Percentiles rank a stretch among this genome's conserved stretches.
These are phyloP conservation scores for Trichoderma asperellum DNA, from an alignment of 2,329 filamentous ascomycete species.

Conservation along the genomic window DNA sequence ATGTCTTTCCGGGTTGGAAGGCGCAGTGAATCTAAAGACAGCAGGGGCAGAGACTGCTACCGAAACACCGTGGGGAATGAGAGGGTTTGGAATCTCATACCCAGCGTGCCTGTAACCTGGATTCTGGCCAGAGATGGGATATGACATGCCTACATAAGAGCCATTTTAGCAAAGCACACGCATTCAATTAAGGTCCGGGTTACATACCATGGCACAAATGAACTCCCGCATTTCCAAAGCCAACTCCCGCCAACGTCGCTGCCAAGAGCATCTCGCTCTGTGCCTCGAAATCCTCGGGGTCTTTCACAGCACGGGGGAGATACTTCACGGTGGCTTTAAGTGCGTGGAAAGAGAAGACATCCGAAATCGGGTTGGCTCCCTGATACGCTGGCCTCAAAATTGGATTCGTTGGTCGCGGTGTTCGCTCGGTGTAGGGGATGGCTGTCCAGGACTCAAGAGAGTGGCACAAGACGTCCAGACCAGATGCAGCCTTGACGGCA, in stretches of 20 bases:
- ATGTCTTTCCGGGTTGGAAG: slow-evolving; percentile 91
- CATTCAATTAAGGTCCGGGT: background rate
- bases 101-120: slow-evolving; percentile 83
- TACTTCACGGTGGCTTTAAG: slow-evolving; percentile 86
- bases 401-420: slow-evolving; percentile 83
- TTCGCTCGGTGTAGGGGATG: slow-evolving; percentile 88
- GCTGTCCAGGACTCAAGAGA: slow-evolving; percentile 96
- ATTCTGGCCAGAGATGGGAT: slow-evolving; percentile 95
- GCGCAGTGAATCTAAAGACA: slow-evolving; percentile 89
- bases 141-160: slow-evolving; percentile 74
- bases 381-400: slow-evolving; percentile 93
- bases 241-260: slow-evolving; percentile 90
- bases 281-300: slow-evolving; percentile 90
- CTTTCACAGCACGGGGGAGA: slow-evolving; percentile 80
- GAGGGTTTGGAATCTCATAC: slow-evolving; percentile 74
- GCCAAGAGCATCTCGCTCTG: slow-evolving; percentile 96
- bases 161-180: background rate
- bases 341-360: slow-evolving; percentile 92
- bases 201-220: slow-evolving; percentile 69
- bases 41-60: slow-evolving; percentile 92
- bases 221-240: slow-evolving; percentile 96
- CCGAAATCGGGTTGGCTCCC: slow-evolving; percentile 95
- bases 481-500: slow-evolving; percentile 88
- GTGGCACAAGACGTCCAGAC: slow-evolving; percentile 94
- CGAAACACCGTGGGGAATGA: slow-evolving; percentile 95